These are phyloP conservation scores for Wickerhamiella shivajii DNA, from an alignment of 805 yeast genomes.

Conservation along the genomic window DNA sequence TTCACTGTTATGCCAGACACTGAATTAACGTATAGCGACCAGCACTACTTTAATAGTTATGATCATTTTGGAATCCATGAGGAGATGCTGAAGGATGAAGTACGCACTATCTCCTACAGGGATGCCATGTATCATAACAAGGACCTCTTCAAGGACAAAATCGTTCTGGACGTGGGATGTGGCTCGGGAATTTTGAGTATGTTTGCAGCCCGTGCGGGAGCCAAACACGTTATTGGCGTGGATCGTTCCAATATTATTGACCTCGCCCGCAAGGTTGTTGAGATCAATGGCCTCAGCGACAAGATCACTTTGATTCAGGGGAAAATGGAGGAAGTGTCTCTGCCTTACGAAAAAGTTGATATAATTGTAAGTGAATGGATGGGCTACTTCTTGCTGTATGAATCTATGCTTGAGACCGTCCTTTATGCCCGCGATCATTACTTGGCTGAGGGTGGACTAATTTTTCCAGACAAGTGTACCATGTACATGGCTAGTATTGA, in stretches of 20 bases:
- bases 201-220: slow-evolving; percentile 99
- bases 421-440: slow-evolving; percentile 86
- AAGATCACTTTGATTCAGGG: slow-evolving; percentile 83
- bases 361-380: slow-evolving; percentile 97
- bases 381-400: slow-evolving; percentile 94
- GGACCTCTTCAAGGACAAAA: slow-evolving; percentile 77
- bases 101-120: slow-evolving; percentile 82
- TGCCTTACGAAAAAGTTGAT: slow-evolving; percentile 83
- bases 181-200: slow-evolving; percentile 96
- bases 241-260: slow-evolving; percentile 95
- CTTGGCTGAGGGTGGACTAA: slow-evolving; percentile 63
- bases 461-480: slow-evolving; percentile 86
- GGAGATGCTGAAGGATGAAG: slow-evolving; percentile 94
- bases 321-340: slow-evolving; percentile 75
- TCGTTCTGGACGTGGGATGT: slow-evolving; percentile 96
- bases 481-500: slow-evolving; percentile 86
- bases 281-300: slow-evolving; percentile 68
- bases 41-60: slow-evolving; percentile 88
- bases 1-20: too few relatives aligned
- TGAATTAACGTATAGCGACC: slow-evolving; percentile 38
- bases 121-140: slow-evolving; percentile 85
- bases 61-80: slow-evolving; percentile 97
- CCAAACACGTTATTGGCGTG: slow-evolving; percentile 92
- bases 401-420: slow-evolving; percentile 96
- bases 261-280: slow-evolving; percentile 84